Conservation (phyloP, 805 yeast genomes). For the Grigorovia transvaalensis region DNA sequence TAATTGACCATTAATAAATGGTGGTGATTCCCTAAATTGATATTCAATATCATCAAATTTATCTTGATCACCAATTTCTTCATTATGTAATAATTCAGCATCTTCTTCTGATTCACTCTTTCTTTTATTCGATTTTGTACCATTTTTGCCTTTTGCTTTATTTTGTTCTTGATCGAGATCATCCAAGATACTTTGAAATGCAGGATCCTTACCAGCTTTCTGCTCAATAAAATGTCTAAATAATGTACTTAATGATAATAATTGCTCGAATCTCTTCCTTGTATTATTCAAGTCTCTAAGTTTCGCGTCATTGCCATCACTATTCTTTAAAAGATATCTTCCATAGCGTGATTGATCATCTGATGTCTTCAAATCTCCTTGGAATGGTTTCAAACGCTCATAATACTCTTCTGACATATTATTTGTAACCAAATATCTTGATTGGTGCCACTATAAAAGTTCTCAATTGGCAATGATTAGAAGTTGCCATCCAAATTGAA, state of each 20-base stretch:
- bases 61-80: conserved; percentile 16
- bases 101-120: conserved; percentile 75
- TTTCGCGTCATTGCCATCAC: conserved; percentile 1
- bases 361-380: conserved; percentile 4
- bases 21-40: conserved; percentile 75
- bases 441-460: neutral
- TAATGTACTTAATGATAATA: conserved; percentile 53
- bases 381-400: conserved; percentile 11
- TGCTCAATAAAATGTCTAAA: conserved; percentile 59
- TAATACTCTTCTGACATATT: neutral
- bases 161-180: conserved; percentile 29
- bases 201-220: conserved; percentile 52
- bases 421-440: neutral
- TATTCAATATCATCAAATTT: conserved; percentile 19
- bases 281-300: conserved; percentile 36
- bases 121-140: conserved; percentile 36
- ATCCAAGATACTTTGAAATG: conserved; percentile 42
- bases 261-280: conserved; percentile 56
- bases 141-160: conserved; percentile 9
- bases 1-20: conserved; percentile 51
- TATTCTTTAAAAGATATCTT: conserved; percentile 4
- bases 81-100: conserved; percentile 52
- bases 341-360: conserved; percentile 4
- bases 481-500: neutral
- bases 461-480: neutral